Conservation (phyloP, 345 rosid genomes). For the Microthlaspi erraticum region DNA sequence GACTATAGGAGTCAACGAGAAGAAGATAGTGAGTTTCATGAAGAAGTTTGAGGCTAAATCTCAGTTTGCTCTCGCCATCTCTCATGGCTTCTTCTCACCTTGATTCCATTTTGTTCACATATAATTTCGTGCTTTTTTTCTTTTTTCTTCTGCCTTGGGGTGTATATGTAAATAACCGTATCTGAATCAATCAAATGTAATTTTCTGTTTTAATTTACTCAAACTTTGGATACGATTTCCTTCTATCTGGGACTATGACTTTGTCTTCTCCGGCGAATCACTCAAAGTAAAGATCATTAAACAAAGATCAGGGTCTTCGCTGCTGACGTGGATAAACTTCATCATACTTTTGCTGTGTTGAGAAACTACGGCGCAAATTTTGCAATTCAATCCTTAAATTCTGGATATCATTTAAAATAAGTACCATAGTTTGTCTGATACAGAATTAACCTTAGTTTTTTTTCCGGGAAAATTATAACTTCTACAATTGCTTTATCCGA, state of each 20-base stretch:
- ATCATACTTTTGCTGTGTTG: conserved; percentile 28
- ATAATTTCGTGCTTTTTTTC: conserved; percentile 5
- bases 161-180: conserved; percentile 9
- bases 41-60: conserved; percentile 39
- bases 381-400: conserved; percentile 32
- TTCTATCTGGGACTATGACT: conserved; percentile 9
- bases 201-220: conserved; percentile 5
- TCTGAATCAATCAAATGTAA: conserved; percentile 30
- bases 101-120: conserved; percentile 16
- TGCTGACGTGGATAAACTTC: background rate
- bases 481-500: conserved; percentile 2
- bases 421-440: background rate
- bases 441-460: background rate
- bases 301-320: conserved; percentile 19
- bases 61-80: conserved; percentile 39
- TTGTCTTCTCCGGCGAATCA: conserved; percentile 29
- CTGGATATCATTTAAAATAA: background rate
- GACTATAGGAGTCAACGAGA: conserved; percentile 22
- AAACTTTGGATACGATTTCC: background rate
- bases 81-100: conserved; percentile 43
- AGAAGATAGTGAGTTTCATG: conserved; percentile 40
- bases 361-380: conserved; percentile 21
- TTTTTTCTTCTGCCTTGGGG: background rate
- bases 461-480: background rate
- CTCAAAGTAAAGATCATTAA: conserved; percentile 4